phyloP scores from a whole-genome alignment of 331 rosid species.

The Spiraea crenata region DNA sequence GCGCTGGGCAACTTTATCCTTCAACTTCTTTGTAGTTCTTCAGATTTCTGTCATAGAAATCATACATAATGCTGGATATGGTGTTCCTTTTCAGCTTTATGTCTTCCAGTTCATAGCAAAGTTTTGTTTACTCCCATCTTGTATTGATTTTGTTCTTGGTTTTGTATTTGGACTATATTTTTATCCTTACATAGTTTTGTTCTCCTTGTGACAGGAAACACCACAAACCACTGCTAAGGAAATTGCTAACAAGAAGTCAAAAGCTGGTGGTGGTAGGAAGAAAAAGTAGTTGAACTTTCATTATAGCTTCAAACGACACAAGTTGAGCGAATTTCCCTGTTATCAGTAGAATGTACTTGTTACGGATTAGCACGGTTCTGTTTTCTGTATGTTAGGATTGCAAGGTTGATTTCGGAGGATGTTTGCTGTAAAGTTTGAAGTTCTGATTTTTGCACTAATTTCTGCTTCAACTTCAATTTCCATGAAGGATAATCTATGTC shows the following conservation, averaged over 20 bases:
- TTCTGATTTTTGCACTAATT: too few relatives aligned
- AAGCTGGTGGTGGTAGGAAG: conserved; percentile 55
- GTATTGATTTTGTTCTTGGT: too few relatives aligned
- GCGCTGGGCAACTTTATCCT: too few relatives aligned
- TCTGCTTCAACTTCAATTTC: not conserved
- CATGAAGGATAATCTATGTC: not conserved
- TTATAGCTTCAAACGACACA: not conserved
- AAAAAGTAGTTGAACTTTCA: conserved; percentile 50
- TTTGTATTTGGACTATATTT: not conserved
- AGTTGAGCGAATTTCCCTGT: conserved; percentile 24
- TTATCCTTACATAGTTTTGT: not conserved
- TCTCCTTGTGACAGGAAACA: conserved; percentile 50
- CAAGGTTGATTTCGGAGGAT: not conserved
- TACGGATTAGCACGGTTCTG: not conserved
- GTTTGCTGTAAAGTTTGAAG: not conserved
- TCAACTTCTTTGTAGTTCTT: too few relatives aligned
- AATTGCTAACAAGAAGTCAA: conserved; percentile 44
- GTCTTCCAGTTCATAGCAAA: too few relatives aligned
- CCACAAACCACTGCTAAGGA: conserved; percentile 48
- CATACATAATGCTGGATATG: too few relatives aligned
- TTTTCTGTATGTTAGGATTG: not conserved
- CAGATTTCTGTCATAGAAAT: too few relatives aligned
- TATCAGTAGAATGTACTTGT: conserved; percentile 12
- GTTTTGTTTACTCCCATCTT: too few relatives aligned
- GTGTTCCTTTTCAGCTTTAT: too few relatives aligned